Conservation (phyloP, 2,329 filamentous ascomycete genomes). For the Trichoderma endophyticum region DNA sequence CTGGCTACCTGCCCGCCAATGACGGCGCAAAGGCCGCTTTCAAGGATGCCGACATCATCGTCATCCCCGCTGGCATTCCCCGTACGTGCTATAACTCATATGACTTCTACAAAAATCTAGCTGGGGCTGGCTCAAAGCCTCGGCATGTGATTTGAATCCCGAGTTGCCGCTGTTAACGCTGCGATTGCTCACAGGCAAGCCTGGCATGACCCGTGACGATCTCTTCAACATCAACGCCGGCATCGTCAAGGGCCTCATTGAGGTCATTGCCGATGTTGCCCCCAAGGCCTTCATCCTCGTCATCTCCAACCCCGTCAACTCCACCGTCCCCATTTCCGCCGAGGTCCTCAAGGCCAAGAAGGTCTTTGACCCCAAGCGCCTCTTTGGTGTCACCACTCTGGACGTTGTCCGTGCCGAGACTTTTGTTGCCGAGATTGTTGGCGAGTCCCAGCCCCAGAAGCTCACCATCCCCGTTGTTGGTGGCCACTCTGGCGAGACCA, state of each 20-base stretch:
- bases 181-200: constrained; percentile 67
- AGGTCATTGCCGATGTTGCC: constrained; percentile 80
- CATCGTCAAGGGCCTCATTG: constrained; percentile 91
- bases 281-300: constrained; percentile 94
- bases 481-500: constrained; percentile 96
- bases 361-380: constrained; percentile 91
- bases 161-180: constrained; percentile 21
- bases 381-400: constrained; percentile 98
- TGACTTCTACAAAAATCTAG: neutral
- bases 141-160: neutral
- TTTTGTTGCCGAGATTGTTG: constrained; percentile 82
- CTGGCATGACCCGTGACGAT: constrained; percentile 98
- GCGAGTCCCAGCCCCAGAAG: constrained; percentile 78
- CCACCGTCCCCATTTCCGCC: constrained; percentile 93
- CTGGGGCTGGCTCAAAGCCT: neutral
- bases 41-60: constrained; percentile 89
- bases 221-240: constrained; percentile 99
- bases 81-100: constrained; percentile 55
- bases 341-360: constrained; percentile 92
- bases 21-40: constrained; percentile 83
- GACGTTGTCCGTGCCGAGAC: constrained; percentile 98
- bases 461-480: constrained; percentile 89
- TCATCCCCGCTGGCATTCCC: constrained; percentile 97
- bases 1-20: constrained; percentile 82
- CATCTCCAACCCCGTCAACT: constrained; percentile 99